Base-by-base conservation (phyloP, 108 stramenopile species). In the Nitzschia inconspicua region DNA sequence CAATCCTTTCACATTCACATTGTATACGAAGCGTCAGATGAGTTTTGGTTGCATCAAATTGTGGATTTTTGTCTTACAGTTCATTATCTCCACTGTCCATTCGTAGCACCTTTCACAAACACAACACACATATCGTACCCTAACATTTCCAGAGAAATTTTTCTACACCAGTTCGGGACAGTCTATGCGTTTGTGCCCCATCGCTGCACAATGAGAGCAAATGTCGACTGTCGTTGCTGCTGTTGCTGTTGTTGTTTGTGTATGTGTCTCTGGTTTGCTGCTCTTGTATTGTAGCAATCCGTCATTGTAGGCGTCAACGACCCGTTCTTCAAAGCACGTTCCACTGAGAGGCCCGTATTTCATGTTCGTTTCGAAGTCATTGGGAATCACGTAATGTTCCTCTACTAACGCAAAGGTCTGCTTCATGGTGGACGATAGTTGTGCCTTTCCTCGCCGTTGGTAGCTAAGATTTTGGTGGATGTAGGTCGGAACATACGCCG, bases 291-390 rank as follows among this genome's bases (percentile, higher is more conserved):
- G 10, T 52, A 90, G 56, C 40, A 62, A 26, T 11, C 70, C 81
- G 41, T 69, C 39, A 1, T 74, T 69, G 65, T 91, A 91, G 0
- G 85, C 84, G 0, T 67, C 29, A 47, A 91, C 59, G 11, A 86
- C 80, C 2, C 82, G 70, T 51, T 88, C 80, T 55, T 91, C 89
- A 65, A 75, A 88, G 53, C 75, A 86, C 29, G 66, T 76, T 20
- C 89, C 89, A 36, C 74, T 74, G 46, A 72, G 55, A 1, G 86
- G 86, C 8, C 89, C 89, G 52, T 65, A 82, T 35, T 43, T 57
- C 14, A 71, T 66, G 59, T 78, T 67, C 22, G 49, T 31, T 56
- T 88, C 86, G 40, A 87, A 78, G 46, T 83, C 59, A 0, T 32
- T 27, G 3, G 89, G 89, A 53, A 88, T 68, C 4, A 49, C 20